Conservation (phyloP, 441 rosid species). For the Pelargonium australe region DNA sequence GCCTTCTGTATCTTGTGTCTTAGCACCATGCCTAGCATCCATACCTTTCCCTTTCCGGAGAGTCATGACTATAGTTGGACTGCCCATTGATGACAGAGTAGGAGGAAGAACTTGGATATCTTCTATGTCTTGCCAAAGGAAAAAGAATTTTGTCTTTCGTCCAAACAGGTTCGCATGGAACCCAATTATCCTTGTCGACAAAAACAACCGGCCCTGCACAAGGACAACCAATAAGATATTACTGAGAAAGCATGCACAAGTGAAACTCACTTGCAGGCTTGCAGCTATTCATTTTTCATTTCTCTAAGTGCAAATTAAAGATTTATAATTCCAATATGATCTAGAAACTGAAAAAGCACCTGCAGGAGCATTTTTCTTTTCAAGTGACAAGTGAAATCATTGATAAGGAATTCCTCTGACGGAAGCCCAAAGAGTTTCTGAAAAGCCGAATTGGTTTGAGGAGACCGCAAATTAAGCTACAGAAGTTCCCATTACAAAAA, state of each 20-base stretch:
- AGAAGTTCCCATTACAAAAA: constrained; percentile 16
- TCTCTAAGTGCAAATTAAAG: constrained; percentile 1
- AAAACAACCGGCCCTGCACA: constrained; percentile 82
- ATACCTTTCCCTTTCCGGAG: constrained; percentile 70
- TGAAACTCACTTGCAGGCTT: not conserved
- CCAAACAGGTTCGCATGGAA: constrained; percentile 88
- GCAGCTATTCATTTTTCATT: constrained; percentile 2
- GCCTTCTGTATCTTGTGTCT: constrained; percentile 75
- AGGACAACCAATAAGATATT: constrained; percentile 15
- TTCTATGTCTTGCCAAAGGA: constrained; percentile 96
- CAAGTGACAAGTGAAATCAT: constrained; percentile 95
- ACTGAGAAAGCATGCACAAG: not conserved
- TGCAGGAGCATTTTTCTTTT: constrained; percentile 88
- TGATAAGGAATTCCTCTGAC: constrained; percentile 92
- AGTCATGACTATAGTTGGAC: constrained; percentile 73
- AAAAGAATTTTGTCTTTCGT: constrained; percentile 83
- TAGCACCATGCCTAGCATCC: constrained; percentile 92
- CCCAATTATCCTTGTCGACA: constrained; percentile 88
- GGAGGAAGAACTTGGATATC: constrained; percentile 72
- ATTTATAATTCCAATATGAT: constrained; percentile 6
- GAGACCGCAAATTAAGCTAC: constrained; percentile 86
- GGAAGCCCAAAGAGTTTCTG: constrained; percentile 97
- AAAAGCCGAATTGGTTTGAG: constrained; percentile 91
- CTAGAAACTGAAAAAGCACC: constrained; percentile 37
- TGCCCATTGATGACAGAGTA: constrained; percentile 87